Evolutionary conservation across 1,139 yeast species (phyloP).

Genomic region (Dujonia santamariae): DNA sequence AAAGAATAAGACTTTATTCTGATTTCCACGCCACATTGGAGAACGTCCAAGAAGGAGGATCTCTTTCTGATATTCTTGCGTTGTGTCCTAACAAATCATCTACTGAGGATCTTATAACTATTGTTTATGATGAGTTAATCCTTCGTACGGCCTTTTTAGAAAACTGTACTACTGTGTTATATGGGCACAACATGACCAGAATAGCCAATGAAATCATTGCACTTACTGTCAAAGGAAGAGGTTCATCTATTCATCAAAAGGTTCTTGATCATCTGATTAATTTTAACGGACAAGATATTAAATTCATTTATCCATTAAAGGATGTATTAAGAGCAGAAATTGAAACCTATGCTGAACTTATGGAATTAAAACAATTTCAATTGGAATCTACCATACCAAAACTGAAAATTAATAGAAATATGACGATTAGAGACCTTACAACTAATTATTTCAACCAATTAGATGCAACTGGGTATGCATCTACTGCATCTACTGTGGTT

Average conservation of each 20-base stretch:
- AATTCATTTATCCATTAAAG: conserved; percentile 64
- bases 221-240: conserved; percentile 87
- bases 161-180: conserved; percentile 54
- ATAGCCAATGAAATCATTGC: conserved; percentile 78
- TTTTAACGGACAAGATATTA: conserved; percentile 28
- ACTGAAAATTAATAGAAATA: conserved; percentile 52
- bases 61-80: conserved; percentile 25
- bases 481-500: conserved; percentile 90
- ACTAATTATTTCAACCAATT: conserved; percentile 68
- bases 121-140: conserved; percentile 50
- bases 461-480: conserved; percentile 76
- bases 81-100: conserved; percentile 53
- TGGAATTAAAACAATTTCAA: conserved; percentile 22
- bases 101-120: conserved; percentile 55
- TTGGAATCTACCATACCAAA: conserved; percentile 22
- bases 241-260: conserved; percentile 56
- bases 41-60: conserved; percentile 1
- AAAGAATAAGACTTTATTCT: conserved; percentile 19
- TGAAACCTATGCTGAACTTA: conserved; percentile 45
- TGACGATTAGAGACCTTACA: conserved; percentile 80
- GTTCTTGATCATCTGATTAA: conserved; percentile 44
- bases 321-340: conserved; percentile 72
- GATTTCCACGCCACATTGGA: conserved; percentile 14
- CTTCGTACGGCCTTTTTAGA: conserved; percentile 44
- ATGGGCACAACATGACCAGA: conserved; percentile 80